Conservation (phyloP, 257 asterid genomes). For the Nicotiana knightiana region DNA sequence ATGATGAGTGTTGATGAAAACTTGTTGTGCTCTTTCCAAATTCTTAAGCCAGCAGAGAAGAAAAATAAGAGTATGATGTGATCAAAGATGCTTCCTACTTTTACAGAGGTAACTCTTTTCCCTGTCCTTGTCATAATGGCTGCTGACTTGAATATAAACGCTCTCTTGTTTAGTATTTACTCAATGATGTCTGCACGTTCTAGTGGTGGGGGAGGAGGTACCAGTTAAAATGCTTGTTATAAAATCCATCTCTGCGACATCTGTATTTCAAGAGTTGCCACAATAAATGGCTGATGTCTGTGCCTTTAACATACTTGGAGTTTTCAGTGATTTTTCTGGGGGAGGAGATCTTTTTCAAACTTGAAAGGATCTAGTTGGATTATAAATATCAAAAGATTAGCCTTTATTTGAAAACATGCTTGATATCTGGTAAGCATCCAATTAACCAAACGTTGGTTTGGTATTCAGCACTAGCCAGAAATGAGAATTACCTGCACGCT, state of each 20-base stretch:
- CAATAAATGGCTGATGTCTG: neutral
- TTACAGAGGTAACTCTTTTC: neutral
- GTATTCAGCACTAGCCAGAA: too few relatives aligned
- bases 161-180: neutral
- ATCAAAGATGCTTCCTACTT: conserved; percentile 13
- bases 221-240: neutral
- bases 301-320: too few relatives aligned
- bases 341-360: too few relatives aligned
- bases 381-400: too few relatives aligned
- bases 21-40: conserved; percentile 37
- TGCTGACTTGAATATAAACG: neutral
- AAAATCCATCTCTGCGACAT: neutral
- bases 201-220: neutral
- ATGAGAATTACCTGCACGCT: too few relatives aligned
- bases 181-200: neutral
- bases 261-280: neutral
- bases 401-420: too few relatives aligned
- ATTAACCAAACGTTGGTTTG: too few relatives aligned
- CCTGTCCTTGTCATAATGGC: neutral
- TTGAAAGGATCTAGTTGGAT: too few relatives aligned
- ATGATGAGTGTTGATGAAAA: conserved; percentile 40
- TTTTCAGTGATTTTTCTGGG: too few relatives aligned
- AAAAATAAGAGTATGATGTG: conserved; percentile 31
- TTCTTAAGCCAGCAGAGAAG: conserved; percentile 40
- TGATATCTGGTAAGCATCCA: too few relatives aligned